These are phyloP conservation scores for Wickerhamomyces hampshirensis DNA, from an alignment of 805 yeast species.

Conservation along the genomic window DNA sequence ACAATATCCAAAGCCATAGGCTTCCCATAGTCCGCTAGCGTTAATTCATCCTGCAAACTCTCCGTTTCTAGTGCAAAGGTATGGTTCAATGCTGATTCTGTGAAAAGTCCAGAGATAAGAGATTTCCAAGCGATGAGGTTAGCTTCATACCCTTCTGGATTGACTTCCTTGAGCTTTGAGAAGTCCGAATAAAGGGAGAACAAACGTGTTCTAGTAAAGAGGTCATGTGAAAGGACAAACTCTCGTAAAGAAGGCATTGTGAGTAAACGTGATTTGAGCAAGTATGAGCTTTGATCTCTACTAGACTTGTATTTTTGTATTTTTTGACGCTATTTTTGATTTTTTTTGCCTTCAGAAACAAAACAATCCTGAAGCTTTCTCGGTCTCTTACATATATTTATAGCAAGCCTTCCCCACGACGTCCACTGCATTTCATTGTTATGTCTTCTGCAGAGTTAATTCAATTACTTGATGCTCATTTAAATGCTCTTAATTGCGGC, in stretches of 20 bases:
- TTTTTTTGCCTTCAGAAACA: no score
- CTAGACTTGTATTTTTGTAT: neutral
- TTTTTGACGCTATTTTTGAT: neutral
- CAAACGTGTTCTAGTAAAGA: conserved; percentile 31
- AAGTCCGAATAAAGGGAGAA: conserved; percentile 36
- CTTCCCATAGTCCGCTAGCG: conserved; percentile 26
- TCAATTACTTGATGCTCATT: no score
- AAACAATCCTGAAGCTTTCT: no score
- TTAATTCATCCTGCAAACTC: conserved; percentile 24
- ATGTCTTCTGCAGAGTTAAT: no score
- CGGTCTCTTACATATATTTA: no score
- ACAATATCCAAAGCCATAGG: conserved; percentile 34
- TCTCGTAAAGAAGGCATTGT: conserved; percentile 19
- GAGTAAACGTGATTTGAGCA: neutral
- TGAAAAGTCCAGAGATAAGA: conserved; percentile 20
- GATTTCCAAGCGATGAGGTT: conserved; percentile 35
- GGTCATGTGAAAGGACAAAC: conserved; percentile 15
- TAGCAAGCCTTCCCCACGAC: no score
- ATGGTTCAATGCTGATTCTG: conserved; percentile 7
- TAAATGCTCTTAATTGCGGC: no score
- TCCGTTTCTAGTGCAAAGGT: conserved; percentile 23
- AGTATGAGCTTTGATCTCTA: no score
- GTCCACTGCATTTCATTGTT: no score
- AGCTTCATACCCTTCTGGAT: conserved; percentile 38
- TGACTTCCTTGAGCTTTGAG: conserved; percentile 29